These are phyloP conservation scores for Trichaptum fuscoviolaceum DNA, from an alignment of 768 basidiomycete genomes.

Conservation along the genomic window DNA sequence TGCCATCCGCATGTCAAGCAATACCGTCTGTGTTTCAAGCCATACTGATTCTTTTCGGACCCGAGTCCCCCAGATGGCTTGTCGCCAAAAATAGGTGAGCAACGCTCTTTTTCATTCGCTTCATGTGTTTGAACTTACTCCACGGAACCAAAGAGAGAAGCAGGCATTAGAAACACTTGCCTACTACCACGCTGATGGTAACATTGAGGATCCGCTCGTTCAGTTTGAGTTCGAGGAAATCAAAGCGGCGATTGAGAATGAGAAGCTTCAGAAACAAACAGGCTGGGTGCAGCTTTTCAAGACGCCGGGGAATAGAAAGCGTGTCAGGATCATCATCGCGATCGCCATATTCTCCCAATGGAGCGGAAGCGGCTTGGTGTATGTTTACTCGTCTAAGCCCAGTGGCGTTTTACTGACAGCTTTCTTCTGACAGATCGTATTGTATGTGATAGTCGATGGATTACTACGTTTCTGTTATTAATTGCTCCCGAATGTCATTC, in stretches of 20 bases:
- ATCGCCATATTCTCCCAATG: conserved; percentile 28
- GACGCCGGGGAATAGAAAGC: conserved; percentile 27
- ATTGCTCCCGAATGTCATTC: not conserved
- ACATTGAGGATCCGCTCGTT: conserved; percentile 27
- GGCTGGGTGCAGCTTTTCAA: conserved; percentile 24
- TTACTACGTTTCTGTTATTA: conserved; percentile 1
- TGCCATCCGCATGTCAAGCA: conserved; percentile 28
- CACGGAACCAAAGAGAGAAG: conserved; percentile 53
- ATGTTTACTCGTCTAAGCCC: not conserved
- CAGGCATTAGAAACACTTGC: conserved; percentile 13
- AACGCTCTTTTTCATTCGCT: conserved; percentile 45
- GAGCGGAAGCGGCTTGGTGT: conserved; percentile 26
- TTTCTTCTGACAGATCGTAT: conserved; percentile 9
- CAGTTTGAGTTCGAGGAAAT: conserved; percentile 31
- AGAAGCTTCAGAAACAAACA: conserved; percentile 18
- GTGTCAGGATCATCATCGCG: conserved; percentile 28
- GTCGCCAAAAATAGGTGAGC: conserved; percentile 59
- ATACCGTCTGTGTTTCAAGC: conserved; percentile 26
- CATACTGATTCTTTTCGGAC: conserved; percentile 28
- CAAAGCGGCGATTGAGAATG: conserved; percentile 28
- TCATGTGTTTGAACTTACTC: conserved; percentile 73
- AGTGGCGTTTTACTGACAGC: conserved; percentile 2
- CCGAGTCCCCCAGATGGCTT: conserved; percentile 37
- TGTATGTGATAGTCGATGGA: conserved; percentile 6
- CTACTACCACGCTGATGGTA: conserved; percentile 34